phyloP scores from a whole-genome alignment of 805 yeast genomes.

The Kuraishia hungarica region DNA sequence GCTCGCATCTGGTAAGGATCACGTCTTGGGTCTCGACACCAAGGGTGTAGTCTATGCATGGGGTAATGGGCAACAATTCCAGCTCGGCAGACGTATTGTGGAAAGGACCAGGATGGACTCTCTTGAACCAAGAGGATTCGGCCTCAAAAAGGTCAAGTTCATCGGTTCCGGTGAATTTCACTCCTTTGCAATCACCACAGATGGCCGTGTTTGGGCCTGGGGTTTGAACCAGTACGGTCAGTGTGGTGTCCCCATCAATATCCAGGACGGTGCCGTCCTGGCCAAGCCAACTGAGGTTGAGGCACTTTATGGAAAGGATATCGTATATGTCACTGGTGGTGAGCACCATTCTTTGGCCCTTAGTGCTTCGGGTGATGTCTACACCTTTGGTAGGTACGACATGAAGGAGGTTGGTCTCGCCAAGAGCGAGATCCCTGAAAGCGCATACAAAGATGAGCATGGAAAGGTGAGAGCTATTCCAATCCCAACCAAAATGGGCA shows the following conservation, averaged over 20 bases:
- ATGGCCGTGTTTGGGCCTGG: constrained; percentile 76
- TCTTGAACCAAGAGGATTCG: constrained; percentile 76
- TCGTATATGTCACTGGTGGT: constrained; percentile 74
- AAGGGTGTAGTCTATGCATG: constrained; percentile 89
- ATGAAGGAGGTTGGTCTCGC: constrained; percentile 89
- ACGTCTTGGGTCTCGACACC: constrained; percentile 71
- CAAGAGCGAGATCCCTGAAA: constrained; percentile 54
- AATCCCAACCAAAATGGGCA: constrained; percentile 60
- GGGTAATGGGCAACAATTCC: constrained; percentile 95
- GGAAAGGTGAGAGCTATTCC: constrained; percentile 84
- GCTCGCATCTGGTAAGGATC: constrained; percentile 90
- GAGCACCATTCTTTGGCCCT: constrained; percentile 89
- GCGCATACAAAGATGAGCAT: constrained; percentile 66
- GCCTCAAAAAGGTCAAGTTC: constrained; percentile 66
- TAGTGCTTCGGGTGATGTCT: constrained; percentile 62
- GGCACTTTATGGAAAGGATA: constrained; percentile 49
- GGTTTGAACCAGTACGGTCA: constrained; percentile 97
- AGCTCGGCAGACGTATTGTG: constrained; percentile 78
- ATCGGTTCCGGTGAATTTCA: constrained; percentile 94
- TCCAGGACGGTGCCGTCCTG: constrained; percentile 81
- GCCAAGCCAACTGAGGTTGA: constrained; percentile 67
- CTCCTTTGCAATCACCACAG: constrained; percentile 79
- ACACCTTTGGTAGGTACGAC: constrained; percentile 85
- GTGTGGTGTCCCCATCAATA: constrained; percentile 72
- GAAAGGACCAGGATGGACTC: constrained; percentile 71